These are phyloP conservation scores for Ophiostoma pallidulum DNA, from an alignment of 2,329 filamentous ascomycete species.

Conservation along the genomic window DNA sequence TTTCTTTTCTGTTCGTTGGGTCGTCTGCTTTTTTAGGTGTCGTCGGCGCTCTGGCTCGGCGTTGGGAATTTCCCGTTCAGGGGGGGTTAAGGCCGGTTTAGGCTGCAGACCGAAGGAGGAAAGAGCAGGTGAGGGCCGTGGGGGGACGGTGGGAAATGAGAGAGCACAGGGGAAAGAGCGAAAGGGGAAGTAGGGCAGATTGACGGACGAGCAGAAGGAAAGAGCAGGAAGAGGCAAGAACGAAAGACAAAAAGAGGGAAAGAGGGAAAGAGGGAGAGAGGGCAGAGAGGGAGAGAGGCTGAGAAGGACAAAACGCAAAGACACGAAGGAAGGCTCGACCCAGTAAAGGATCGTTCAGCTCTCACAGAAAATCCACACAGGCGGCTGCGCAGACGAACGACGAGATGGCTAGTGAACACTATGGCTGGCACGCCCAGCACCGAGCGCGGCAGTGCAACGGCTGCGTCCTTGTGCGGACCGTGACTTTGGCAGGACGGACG, in stretches of 20 bases:
- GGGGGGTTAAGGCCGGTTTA: conserved; percentile 5
- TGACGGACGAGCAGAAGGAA: not conserved
- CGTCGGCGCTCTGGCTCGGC: not conserved
- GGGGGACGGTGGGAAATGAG: not conserved
- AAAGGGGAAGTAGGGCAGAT: conserved; percentile 2
- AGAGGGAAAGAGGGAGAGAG: not conserved
- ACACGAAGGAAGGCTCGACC: too few species aligned
- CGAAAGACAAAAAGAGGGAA: not conserved
- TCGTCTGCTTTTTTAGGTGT: too few species aligned
- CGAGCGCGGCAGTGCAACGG: conserved; percentile 9
- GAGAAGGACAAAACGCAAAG: not conserved
- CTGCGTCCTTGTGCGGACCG: not conserved
- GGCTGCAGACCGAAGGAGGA: not conserved
- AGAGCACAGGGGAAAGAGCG: not conserved
- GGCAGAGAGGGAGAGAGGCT: not conserved
- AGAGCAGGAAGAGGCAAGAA: not conserved
- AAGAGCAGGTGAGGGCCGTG: not conserved
- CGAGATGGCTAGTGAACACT: too few species aligned
- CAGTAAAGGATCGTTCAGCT: too few species aligned
- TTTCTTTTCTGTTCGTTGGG: not conserved
- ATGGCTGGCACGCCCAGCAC: too few species aligned
- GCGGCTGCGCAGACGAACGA: too few species aligned
- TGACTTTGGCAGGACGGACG: not conserved
- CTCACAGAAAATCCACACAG: too few species aligned
- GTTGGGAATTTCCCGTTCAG: not conserved